A percentile compares a stretch with the other conserved stretches of the same genome.
Conservation (phyloP, 2,329 filamentous ascomycete genomes). For the Talaromyces sp. region DNA sequence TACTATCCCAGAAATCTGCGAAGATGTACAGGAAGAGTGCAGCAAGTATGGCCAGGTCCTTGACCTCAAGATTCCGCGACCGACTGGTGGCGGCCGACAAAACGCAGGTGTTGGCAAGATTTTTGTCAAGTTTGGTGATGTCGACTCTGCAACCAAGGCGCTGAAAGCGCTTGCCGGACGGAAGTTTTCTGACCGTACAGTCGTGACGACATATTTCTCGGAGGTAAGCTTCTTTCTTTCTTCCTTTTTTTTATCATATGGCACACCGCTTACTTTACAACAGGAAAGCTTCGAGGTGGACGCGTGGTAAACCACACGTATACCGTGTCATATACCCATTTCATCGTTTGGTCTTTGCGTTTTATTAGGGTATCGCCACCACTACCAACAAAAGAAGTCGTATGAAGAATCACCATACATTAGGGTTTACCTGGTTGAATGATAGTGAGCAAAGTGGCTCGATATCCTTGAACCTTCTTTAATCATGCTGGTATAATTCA, state of each 20-base stretch:
- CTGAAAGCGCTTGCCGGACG: conserved; percentile 84
- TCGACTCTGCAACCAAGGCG: conserved; percentile 74
- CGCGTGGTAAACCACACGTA: conserved; percentile 60
- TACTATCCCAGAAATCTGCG: conserved; percentile 71
- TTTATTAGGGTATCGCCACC: not conserved
- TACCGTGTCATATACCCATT: not conserved
- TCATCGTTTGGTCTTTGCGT: not conserved
- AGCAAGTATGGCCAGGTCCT: conserved; percentile 79
- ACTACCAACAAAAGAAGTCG: not conserved
- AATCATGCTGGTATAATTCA: not conserved
- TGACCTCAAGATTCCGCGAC: conserved; percentile 89
- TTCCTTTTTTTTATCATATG: conserved; percentile 17
- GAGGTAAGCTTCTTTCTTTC: conserved; percentile 56
- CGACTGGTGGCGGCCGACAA: conserved; percentile 73
- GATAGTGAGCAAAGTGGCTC: not conserved
- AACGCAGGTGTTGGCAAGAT: conserved; percentile 94
- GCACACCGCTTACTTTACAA: not conserved
- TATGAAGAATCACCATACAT: not conserved
- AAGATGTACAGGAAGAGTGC: conserved; percentile 91
- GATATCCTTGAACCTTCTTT: not conserved
- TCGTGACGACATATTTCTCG: conserved; percentile 92
- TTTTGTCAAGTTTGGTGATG: conserved; percentile 82
- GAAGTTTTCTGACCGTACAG: conserved; percentile 93
- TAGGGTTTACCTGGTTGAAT: not conserved
- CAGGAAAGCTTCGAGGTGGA: conserved; percentile 91